These are phyloP conservation scores for Musa beccarii DNA, from an alignment of 176 grass and related monocot genomes.

Conservation along the genomic window DNA sequence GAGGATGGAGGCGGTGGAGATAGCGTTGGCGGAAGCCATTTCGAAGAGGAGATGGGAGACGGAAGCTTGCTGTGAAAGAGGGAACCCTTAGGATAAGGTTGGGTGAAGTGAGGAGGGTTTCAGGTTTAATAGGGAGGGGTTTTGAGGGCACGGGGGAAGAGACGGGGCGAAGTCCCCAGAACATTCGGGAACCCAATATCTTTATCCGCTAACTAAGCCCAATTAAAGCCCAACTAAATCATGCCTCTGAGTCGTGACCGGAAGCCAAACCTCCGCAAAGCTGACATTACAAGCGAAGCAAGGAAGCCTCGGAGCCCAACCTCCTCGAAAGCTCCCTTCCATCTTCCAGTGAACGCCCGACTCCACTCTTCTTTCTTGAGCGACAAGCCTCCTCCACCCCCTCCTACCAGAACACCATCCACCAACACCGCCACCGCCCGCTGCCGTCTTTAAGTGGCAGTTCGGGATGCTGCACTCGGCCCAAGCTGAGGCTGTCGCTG, in stretches of 20 bases:
- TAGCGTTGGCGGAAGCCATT: slow-evolving; percentile 47
- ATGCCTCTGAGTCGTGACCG: too few relatives aligned
- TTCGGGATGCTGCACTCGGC: neutral
- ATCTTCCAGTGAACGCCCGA: neutral
- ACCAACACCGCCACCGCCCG: neutral
- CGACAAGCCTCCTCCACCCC: neutral
- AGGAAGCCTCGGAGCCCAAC: neutral
- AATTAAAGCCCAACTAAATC: too few relatives aligned
- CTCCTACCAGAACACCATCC: neutral
- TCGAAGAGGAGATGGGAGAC: neutral
- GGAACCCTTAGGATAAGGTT: too few relatives aligned
- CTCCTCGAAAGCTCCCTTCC: neutral
- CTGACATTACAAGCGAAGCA: neutral
- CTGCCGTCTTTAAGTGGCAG: neutral
- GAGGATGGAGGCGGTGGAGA: slow-evolving; percentile 40
- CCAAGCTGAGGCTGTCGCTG: neutral
- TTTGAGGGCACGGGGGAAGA: too few relatives aligned
- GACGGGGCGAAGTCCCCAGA: too few relatives aligned
- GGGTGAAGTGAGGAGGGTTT: too few relatives aligned
- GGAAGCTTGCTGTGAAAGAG: too few relatives aligned
- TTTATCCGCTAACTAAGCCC: too few relatives aligned
- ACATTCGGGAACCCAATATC: too few relatives aligned
- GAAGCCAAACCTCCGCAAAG: neutral
- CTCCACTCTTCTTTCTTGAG: neutral
- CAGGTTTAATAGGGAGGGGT: too few relatives aligned